phyloP scores from a whole-genome alignment of 352 stramenopile genomes.

The Globisporangium echinulatum region DNA sequence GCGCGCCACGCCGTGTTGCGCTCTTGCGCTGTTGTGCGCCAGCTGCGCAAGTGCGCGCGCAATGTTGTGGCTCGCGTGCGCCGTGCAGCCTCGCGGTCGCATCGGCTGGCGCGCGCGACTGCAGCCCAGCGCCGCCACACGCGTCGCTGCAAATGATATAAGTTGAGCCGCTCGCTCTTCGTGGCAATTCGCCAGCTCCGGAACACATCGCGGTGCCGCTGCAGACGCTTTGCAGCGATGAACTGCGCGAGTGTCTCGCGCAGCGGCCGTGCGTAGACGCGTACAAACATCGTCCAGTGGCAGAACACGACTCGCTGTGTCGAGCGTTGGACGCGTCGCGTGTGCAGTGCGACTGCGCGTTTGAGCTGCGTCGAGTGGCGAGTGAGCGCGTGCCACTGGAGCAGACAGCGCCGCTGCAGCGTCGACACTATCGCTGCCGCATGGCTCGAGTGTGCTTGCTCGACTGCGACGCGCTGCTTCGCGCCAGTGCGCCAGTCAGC shows the following conservation, averaged over 20 bases:
- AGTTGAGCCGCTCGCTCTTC: slow-evolving; percentile 16
- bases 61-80: slow-evolving; percentile 17
- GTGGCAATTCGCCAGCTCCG: slow-evolving; percentile 25
- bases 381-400: slow-evolving; percentile 4
- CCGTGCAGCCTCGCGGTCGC: slow-evolving; percentile 13
- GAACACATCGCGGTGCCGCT: slow-evolving; percentile 11
- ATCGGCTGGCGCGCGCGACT: slow-evolving; percentile 15
- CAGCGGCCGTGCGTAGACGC: slow-evolving; percentile 25
- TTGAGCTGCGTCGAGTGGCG: slow-evolving; percentile 7
- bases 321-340: slow-evolving; percentile 12
- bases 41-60: slow-evolving; percentile 32
- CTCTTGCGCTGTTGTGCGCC: slow-evolving; percentile 31
- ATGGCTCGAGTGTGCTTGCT: background rate
- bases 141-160: slow-evolving; percentile 15
- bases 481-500: slow-evolving; percentile 28
- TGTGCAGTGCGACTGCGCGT: slow-evolving; percentile 17
- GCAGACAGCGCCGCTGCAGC: slow-evolving; percentile 8
- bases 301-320: slow-evolving; percentile 26
- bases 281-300: slow-evolving; percentile 47
- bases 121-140: slow-evolving; percentile 34
- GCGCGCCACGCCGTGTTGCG: slow-evolving; percentile 30
- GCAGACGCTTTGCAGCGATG: background rate
- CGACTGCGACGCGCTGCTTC: background rate
- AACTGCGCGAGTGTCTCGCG: slow-evolving; percentile 15
- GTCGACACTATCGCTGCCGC: too few relatives aligned